Percentiles rank a stretch among this genome's conserved stretches.
phyloP scores from a whole-genome alignment of 345 rosid species.

The Microthlaspi erraticum region DNA sequence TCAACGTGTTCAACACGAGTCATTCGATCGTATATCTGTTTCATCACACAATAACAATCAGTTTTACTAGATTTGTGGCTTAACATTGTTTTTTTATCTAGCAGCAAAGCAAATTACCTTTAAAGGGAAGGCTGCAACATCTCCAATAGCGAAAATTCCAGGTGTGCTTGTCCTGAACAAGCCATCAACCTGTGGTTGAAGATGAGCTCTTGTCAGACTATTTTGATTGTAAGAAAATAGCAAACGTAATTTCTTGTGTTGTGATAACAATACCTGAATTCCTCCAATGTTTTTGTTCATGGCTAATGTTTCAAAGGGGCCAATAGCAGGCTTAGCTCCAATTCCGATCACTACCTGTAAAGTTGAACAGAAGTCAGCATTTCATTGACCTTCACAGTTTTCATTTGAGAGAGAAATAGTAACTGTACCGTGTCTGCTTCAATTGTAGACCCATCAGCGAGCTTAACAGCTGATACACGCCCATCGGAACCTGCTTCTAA shows the following conservation, averaged over 20 bases:
- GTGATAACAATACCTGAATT: constrained; percentile 62
- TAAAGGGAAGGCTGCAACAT: constrained; percentile 94
- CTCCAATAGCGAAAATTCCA: constrained; percentile 97
- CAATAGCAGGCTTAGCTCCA: constrained; percentile 87
- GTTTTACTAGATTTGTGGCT: constrained; percentile 21
- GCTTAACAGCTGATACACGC: constrained; percentile 71
- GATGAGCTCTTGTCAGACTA: constrained; percentile 29
- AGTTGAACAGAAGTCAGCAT: constrained; percentile 1
- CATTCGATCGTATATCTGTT: constrained; percentile 79
- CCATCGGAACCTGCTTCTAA: constrained; percentile 85
- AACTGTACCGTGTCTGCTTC: constrained; percentile 77
- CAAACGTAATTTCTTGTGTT: background rate
- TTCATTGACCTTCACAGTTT: constrained; percentile 17
- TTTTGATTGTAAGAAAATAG: background rate
- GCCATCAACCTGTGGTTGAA: constrained; percentile 77
- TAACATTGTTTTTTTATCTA: constrained; percentile 13
- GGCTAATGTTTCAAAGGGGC: constrained; percentile 74
- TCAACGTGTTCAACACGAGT: constrained; percentile 97
- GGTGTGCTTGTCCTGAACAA: constrained; percentile 76
- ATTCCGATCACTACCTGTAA: constrained; percentile 81
- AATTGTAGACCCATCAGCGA: constrained; percentile 81
- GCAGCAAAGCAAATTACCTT: constrained; percentile 57
- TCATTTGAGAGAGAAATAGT: constrained; percentile 19
- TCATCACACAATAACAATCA: constrained; percentile 21
- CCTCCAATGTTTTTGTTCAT: constrained; percentile 76